Evolutionary conservation across 2,329 filamentous ascomycete species (phyloP), one percentile per base, ranked within the genome.

Genomic region (Alternaria burnsii): DNA sequence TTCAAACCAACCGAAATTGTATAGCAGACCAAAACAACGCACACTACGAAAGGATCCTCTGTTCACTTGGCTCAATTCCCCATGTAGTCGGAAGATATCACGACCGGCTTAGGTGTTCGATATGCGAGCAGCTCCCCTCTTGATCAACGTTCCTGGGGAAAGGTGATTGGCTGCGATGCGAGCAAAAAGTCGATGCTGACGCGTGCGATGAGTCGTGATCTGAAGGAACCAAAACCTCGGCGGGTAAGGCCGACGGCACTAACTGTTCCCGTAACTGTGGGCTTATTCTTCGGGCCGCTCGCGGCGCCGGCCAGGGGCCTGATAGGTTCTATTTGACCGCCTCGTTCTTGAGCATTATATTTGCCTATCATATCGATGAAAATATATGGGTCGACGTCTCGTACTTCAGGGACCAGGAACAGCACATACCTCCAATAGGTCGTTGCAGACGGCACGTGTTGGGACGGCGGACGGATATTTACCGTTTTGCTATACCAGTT

Each of bases 181-280:
- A 43, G 38, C 20, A 42, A 30, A 36, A 32, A n/a, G 51, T 53
- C 28, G 51, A 43, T n/a, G 43, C 34, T 41, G 53, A 59, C 38
- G 53, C 30, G 57, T 51, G 57, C 38, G 12, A 48, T 30, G 24
- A n/a, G 42, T 9, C 40, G n/a, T 14, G 43, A 43, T 53, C 46
- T 41, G 18, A 40, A 55, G 16, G 12, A 18, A 20, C 38, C 32
- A 18, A 30, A 58, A 14, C 24, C 44, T 30, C 40, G 52, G 22
- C 52, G 44, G 52, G 40, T 40, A 36, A 36, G 38, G 44, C 44
- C 57, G 44, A 50, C 57, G 44, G 43, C 14, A 32, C 44, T 55
- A 56, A 36, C 44, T 28, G 7, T 38, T 56, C 38, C 22, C 22
- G 30, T 56, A 36, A n/a, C 54, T 34, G 30, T 50, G 32, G 57